A percentile compares a stretch with the other conserved stretches of the same genome.
These are phyloP conservation scores for Aspergillus udagawae DNA, from an alignment of 2,329 filamentous ascomycete genomes.

Conservation along the genomic window DNA sequence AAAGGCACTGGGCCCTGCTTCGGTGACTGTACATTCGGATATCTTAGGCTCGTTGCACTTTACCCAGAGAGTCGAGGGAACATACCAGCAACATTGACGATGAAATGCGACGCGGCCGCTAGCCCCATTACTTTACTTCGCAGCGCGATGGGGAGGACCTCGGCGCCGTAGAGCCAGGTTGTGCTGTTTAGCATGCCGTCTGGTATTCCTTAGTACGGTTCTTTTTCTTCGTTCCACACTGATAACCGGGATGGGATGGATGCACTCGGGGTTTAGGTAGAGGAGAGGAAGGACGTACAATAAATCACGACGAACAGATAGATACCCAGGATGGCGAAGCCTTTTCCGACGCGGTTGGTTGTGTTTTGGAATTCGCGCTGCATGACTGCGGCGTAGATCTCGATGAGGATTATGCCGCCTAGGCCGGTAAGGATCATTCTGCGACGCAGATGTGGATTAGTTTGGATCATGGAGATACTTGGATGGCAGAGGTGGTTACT, in stretches of 20 bases:
- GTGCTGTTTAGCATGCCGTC: slow-evolving; percentile 53
- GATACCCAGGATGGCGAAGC: slow-evolving; percentile 57
- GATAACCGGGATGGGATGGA: slow-evolving; percentile 7
- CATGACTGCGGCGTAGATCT: slow-evolving; percentile 59
- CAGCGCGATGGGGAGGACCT: slow-evolving; percentile 51
- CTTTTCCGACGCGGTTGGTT: slow-evolving; percentile 54
- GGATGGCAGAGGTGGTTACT: slow-evolving; percentile 29
- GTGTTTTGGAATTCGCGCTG: slow-evolving; percentile 54
- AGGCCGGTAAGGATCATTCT: slow-evolving; percentile 56
- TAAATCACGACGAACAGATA: slow-evolving; percentile 56
- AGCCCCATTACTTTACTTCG: slow-evolving; percentile 55
- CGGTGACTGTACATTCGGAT: slow-evolving; percentile 37
- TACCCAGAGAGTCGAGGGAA: background rate
- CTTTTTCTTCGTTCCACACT: background rate
- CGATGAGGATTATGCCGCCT: slow-evolving; percentile 50
- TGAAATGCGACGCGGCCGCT: slow-evolving; percentile 51
- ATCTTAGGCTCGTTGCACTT: background rate
- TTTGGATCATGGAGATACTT: background rate
- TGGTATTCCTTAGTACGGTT: slow-evolving; percentile 16
- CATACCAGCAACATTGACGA: slow-evolving; percentile 51
- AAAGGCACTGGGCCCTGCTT: slow-evolving; percentile 54
- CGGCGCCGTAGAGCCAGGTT: slow-evolving; percentile 55
- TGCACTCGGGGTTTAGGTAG: background rate
- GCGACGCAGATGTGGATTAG: slow-evolving; percentile 1
- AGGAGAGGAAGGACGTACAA: slow-evolving; percentile 35